phyloP scores from a whole-genome alignment of 228 moss, liverwort and hornwort species.

The Sphagnum magellanicum region DNA sequence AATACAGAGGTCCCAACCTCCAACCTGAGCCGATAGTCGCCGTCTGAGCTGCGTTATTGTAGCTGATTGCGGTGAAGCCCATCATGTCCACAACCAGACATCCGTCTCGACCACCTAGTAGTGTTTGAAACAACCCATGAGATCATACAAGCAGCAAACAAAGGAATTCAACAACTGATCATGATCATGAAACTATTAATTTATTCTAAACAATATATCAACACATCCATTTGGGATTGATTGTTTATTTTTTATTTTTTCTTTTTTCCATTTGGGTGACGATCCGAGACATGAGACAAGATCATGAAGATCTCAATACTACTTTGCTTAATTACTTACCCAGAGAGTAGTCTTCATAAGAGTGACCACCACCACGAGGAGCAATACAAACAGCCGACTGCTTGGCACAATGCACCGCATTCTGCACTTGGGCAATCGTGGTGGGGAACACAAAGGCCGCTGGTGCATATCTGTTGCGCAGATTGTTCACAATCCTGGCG shows the following conservation, averaged over 20 bases:
- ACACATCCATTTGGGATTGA: too few relatives aligned
- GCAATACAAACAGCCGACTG: conserved; percentile 55
- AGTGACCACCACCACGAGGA: conserved; percentile 73
- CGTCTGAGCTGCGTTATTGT: conserved; percentile 19
- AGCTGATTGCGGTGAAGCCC: conserved; percentile 41
- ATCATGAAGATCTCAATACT: too few relatives aligned
- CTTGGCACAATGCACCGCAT: conserved; percentile 50
- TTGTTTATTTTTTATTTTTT: too few relatives aligned
- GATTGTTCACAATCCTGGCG: conserved; percentile 33
- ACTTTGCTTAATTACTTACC: conserved; percentile 17
- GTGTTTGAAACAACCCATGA: too few relatives aligned
- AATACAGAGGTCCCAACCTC: conserved; percentile 54
- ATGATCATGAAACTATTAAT: too few relatives aligned
- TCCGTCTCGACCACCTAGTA: conserved; percentile 66
- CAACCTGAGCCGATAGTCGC: conserved; percentile 56
- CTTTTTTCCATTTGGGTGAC: too few relatives aligned
- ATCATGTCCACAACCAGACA: conserved; percentile 70
- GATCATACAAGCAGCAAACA: too few relatives aligned
- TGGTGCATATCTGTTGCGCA: conserved; percentile 37
- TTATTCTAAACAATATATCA: too few relatives aligned
- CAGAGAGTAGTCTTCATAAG: conserved; percentile 68
- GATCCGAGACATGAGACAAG: too few relatives aligned
- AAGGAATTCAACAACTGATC: too few relatives aligned
- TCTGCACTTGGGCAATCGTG: conserved; percentile 55
- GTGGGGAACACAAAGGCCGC: conserved; percentile 66